These are phyloP conservation scores for Fistulina hepatica DNA, from an alignment of 1,284 basidiomycete genomes.

Conservation along the genomic window DNA sequence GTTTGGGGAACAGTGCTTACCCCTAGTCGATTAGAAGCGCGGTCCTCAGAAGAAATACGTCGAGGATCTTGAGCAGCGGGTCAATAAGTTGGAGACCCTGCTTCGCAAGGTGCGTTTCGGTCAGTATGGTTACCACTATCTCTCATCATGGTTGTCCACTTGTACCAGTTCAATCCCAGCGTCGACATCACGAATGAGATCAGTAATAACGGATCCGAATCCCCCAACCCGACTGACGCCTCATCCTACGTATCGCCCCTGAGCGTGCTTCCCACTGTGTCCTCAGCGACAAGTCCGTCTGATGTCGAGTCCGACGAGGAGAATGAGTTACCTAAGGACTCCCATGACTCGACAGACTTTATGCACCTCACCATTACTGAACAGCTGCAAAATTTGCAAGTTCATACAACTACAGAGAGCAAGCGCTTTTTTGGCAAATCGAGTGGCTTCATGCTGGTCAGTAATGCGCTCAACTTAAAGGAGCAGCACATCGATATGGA, in stretches of 20 bases:
- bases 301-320: neutral
- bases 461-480: slow-evolving; percentile 39
- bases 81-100: slow-evolving; percentile 47
- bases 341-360: neutral
- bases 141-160: neutral
- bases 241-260: neutral
- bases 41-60: slow-evolving; percentile 60
- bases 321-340: neutral
- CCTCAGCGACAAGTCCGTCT: neutral
- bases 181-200: neutral
- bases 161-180: slow-evolving; percentile 6
- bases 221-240: neutral
- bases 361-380: too few relatives aligned
- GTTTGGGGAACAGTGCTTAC: neutral
- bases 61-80: slow-evolving; percentile 44
- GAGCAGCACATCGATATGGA: slow-evolving; percentile 28
- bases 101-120: slow-evolving; percentile 32
- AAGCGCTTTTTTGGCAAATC: slow-evolving; percentile 50
- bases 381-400: too few relatives aligned
- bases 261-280: neutral
- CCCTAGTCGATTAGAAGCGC: slow-evolving; percentile 34
- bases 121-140: neutral
- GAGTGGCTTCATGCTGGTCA: slow-evolving; percentile 42
- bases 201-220: neutral
- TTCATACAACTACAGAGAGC: slow-evolving; percentile 27